These are phyloP conservation scores for Acarospora socialis DNA, from an alignment of 2,329 filamentous ascomycete genomes.

Conservation along the genomic window DNA sequence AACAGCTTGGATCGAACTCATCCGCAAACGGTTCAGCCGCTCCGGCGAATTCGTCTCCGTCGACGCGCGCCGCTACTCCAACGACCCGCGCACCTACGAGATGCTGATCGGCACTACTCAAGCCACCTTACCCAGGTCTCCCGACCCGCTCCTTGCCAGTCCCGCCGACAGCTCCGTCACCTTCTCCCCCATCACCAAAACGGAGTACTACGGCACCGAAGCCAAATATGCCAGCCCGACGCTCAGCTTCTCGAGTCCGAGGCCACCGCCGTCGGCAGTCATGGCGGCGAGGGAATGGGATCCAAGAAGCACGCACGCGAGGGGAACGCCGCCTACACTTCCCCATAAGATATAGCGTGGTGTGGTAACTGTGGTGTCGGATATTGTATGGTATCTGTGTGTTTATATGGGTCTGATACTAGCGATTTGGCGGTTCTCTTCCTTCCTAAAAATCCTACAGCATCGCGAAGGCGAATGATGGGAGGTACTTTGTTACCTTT, in stretches of 20 bases:
- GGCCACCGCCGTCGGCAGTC: conserved; percentile 23
- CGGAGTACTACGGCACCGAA: conserved; percentile 28
- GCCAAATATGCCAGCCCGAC: conserved; percentile 33
- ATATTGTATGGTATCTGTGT: conserved; percentile 5
- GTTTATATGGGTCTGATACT: conserved; percentile 7
- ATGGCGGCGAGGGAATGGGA: conserved; percentile 6
- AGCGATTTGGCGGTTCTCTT: no score
- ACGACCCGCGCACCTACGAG: conserved; percentile 60
- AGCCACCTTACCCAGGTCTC: conserved; percentile 15
- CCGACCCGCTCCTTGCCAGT: conserved; percentile 16
- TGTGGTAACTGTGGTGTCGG: conserved; percentile 3
- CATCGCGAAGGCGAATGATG: no score
- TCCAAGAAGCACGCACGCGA: conserved; percentile 2
- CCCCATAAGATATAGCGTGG: conserved; percentile 7
- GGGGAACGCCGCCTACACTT: conserved; percentile 8
- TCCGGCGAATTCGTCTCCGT: conserved; percentile 75
- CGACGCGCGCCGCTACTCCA: conserved; percentile 55
- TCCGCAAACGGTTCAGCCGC: conserved; percentile 34
- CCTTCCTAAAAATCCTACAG: no score
- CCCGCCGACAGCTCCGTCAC: conserved; percentile 14
- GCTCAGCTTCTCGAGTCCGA: conserved; percentile 35
- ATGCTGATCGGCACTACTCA: conserved; percentile 41
- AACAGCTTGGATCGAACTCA: conserved; percentile 61
- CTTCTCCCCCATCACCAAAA: conserved; percentile 14
- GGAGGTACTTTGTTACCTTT: no score